Base-by-base conservation (phyloP, 306 rosid genomes). In the Sindora glabra region DNA sequence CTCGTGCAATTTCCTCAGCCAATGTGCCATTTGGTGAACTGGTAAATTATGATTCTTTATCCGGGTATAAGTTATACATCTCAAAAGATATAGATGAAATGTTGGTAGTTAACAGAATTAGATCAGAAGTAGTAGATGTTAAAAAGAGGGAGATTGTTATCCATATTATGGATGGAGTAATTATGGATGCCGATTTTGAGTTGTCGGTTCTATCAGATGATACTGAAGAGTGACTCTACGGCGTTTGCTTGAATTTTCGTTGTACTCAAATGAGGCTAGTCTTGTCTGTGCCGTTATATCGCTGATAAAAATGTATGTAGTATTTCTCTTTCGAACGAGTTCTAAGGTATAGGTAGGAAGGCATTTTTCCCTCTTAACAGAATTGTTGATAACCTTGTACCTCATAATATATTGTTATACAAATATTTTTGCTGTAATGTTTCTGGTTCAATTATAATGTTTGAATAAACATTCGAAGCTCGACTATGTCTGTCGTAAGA, bases 141-240 rank as follows among this genome's bases (percentile, higher is more conserved):
- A 72, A 76, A 61, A 82, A 70, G 71, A 57, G 45, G 16, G 79
- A 74, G 59, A 71, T 80, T 64, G 65, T 87, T 49, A 56, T 87
- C 2, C 97, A 90, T 71, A 57, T 83, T 18, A 79, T 85, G 92
- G 89, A 91, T 65, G 95, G 95, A 30, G 89, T 79, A 62, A 22
- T 84, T 45, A 94, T 89, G 97, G 97, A 94, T 69, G 83, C 97
- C 59, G 84, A 80, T 44, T 89, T 86, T 71, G 87, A 79, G 64
- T 81, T 78, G 48, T 82, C 87, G 0, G 77, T 92, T 67, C 63
- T 56, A 15, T 48, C 72, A 5, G 87, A 84, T 33, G 66, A 74
- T 18, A 37, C 58, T 8, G 85, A 30, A 24, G 78, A 71, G 30
- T n/a, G n/a, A n/a, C n/a, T n/a, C n/a, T n/a, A n/a, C n/a, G n/a